Evolutionary conservation across 192 early-diverging fungal species (phyloP), one percentile per base, ranked within the genome.

Genomic region (Coemansia sp.): DNA sequence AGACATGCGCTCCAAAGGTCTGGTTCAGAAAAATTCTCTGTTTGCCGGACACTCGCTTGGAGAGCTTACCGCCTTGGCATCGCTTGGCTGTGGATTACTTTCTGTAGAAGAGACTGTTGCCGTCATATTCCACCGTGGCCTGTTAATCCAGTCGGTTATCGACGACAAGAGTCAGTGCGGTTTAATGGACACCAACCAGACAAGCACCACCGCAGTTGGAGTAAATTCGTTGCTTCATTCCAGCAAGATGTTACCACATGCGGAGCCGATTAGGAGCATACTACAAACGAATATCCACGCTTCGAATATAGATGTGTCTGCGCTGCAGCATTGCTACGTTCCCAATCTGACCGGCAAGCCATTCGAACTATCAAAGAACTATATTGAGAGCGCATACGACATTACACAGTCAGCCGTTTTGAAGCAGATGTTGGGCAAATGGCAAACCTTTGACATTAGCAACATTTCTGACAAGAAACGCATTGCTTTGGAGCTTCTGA

Each of bases 1-100:
- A 61, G 95, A 98, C 66, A 92, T 96, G 93, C 84, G 86, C 33
- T 71, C 86, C n/a, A 89, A 93, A 69, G 91, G 89, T 12, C 82
- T 96, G 66, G 86, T 98, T 25, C 91, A 88, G 65, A 53, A 79
- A 39, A 86, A 89, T 75, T 89, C 90, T 56, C 73, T 88, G 20
- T 97, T 97, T 75, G 93, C 94, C 51, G 95, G 95, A 52, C 95
- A 97, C 81, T 92, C 92, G 59, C 86, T 98, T 46, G 95, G 95
- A 72, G 95, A 98, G 64, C 93, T 93, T 63, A 87, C 92, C 58
- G 93, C 90, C 26, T 77, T 98, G 48, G 87, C 91, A 6, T 78
- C 94, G 13, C 82, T 96, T 45, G 89, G 89, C 57, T 80, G 95
- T 10, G 52, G 52, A 7, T 26, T 53, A 7, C 29, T 53, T 1